Base-by-base conservation (phyloP, 345 rosid species). In the Bruguiera gymnorhiza region DNA sequence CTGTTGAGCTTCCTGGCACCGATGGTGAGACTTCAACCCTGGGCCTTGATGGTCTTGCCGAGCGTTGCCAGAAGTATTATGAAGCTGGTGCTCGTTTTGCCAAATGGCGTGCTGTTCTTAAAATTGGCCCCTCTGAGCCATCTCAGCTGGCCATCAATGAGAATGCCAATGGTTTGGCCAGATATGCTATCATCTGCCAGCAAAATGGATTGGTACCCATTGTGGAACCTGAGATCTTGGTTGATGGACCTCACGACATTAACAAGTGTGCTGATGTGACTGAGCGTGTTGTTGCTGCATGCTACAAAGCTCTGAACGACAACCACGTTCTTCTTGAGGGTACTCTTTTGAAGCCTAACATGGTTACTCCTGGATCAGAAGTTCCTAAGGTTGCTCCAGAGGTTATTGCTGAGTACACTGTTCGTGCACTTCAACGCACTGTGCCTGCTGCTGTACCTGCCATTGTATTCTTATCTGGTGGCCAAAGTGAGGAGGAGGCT, bases 291-390 rank as follows among this genome's bases (percentile, higher is more conserved):
- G 89, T 94, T 3, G 98, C 95, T 2, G 96, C 98, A 20, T 89
- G 96, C 80, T 94, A 94, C 96, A 94, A 94, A 72, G 96, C 98
- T 10, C 76, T 94, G 61, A 94, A 82, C 39, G 93, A 94, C 75
- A 95, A 91, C 85, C 86, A 91, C 37, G 98, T 91, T 39, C 70
- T 93, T 68, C 93, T 93, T 0, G 98, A 93, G 81, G 99, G 99
- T 18, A 89, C 96, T 1, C 81, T 91, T 6, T 81, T 93, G 94
- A 93, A 93, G 80, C 98, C 98, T 15, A 93, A 93, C 90, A 93
- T 91, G 98, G 98, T 94, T 30, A 94, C 98, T 67, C 97, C 96
- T 0, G 98, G 98, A n/a, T 94, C 99, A 0, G 97, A 94, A 11
- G 68, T 93, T 6, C 76, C 83, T 4, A 94, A 94, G 80, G 98